These are phyloP conservation scores for Hypsizygus marmoreus DNA, from an alignment of 768 basidiomycete species.

Conservation along the genomic window DNA sequence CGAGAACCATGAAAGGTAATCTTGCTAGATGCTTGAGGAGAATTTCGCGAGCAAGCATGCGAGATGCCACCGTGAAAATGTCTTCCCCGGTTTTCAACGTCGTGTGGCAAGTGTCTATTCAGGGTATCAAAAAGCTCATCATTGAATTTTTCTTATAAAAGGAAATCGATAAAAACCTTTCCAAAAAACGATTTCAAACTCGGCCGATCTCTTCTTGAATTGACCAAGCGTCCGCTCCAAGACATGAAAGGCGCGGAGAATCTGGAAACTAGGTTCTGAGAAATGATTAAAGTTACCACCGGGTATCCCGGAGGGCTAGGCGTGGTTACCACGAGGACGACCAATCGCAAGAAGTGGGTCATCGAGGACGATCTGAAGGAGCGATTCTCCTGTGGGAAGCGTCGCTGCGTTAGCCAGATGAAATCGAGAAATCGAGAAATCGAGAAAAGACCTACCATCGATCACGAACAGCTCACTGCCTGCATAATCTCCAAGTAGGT, in stretches of 20 bases:
- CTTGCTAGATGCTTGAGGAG: conserved; percentile 51
- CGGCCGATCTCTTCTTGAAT: conserved; percentile 48
- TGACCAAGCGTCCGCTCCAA: conserved; percentile 55
- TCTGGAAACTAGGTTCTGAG: conserved; percentile 58
- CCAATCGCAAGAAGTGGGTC: conserved; percentile 64
- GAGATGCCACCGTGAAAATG: conserved; percentile 41
- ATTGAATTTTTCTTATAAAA: too few species aligned
- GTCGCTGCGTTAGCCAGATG: conserved; percentile 2
- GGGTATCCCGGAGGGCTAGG: background rate
- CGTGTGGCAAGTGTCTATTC: conserved; percentile 45
- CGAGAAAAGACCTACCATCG: conserved; percentile 45
- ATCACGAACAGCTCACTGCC: conserved; percentile 66
- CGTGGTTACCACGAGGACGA: conserved; percentile 40
- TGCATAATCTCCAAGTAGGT: conserved; percentile 70
- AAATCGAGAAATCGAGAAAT: background rate
- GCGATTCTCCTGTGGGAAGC: conserved; percentile 54
- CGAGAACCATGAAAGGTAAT: conserved; percentile 42
- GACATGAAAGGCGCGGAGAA: conserved; percentile 57
- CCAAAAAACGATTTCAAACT: conserved; percentile 69
- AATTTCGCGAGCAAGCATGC: conserved; percentile 52
- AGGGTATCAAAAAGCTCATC: background rate
- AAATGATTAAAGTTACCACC: conserved; percentile 1
- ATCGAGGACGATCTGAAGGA: conserved; percentile 58
- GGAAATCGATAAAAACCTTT: conserved; percentile 36
- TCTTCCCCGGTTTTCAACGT: conserved; percentile 39